These are phyloP conservation scores for Quercus glauca DNA, from an alignment of 306 rosid species.

Conservation along the genomic window DNA sequence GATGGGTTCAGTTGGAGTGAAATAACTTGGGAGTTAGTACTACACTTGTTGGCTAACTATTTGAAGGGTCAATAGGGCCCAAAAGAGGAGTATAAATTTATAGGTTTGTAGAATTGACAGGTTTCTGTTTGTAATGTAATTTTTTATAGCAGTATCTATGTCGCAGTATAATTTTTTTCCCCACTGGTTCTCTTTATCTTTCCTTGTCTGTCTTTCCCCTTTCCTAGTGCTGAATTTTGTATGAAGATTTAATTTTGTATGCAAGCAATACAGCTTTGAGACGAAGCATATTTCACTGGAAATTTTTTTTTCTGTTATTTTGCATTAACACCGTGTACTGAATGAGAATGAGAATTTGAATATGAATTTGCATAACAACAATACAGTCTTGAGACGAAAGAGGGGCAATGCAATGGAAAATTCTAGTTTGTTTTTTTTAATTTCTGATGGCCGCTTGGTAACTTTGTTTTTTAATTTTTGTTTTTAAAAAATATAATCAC, in stretches of 20 bases:
- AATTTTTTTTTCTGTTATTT: neutral
- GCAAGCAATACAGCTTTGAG: neutral
- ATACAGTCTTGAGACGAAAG: neutral
- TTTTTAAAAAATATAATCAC: neutral
- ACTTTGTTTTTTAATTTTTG: neutral
- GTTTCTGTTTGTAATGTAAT: neutral
- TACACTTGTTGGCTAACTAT: neutral
- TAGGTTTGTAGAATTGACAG: neutral
- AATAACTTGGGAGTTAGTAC: constrained; percentile 2
- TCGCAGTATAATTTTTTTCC: neutral
- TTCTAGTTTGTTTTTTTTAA: too few species aligned
- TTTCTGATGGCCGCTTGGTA: neutral
- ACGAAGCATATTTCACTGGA: neutral
- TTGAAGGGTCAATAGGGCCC: neutral
- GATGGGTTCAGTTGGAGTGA: neutral
- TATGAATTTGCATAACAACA: neutral
- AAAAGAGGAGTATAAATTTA: neutral
- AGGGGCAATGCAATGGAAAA: neutral
- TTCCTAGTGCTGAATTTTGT: neutral
- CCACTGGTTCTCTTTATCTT: neutral
- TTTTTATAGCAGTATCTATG: neutral
- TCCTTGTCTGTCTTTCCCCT: neutral
- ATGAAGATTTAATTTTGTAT: neutral
- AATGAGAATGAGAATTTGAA: neutral
- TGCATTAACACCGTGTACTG: neutral